Evolutionary conservation across 164 flowering plant species (phyloP), one percentile per base, ranked within the genome.

Genomic region (Paratinospora sagittata): DNA sequence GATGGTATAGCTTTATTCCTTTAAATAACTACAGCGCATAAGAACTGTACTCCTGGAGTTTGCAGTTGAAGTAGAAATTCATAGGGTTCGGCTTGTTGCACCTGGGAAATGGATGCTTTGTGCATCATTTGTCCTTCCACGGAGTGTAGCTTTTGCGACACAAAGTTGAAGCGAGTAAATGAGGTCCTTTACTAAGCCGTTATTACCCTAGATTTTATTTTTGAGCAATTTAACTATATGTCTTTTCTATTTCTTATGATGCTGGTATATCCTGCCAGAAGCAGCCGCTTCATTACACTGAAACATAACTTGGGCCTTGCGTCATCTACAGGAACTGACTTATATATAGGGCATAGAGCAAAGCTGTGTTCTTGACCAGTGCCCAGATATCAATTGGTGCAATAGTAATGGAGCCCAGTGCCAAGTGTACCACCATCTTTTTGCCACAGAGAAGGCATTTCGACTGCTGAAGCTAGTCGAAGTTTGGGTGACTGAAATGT

Each of bases 71-170:
- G 89, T 89, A 21, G 85, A 88, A 69, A 87, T 95, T 88, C 94
- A 81, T 36, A 83, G 84, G 71, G 98, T 95, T 65, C 89, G 96
- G 49, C 88, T 79, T 55, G 99, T 90, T 62, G 96, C 99, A 27
- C 97, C 98, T 1, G 91, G 93, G 67, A 95, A 95, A 80, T 92
- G 96, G 94, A 95, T 92, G 99, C 63, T 95, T 69, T 90, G 96
- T 82, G 97, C 97, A 61, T 91, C 96, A 75, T 94, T 94, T 74
- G 66, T 77, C 52, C 89, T 94, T 24, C 97, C 97, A 1, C 75
- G 74, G 74, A 84, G 80, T 66, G 93, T 92, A 63, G 96, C 93
- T 19, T 87, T 74, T 74, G 82, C 85, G 61, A 82, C 69, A 60
- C 23, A 14, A 57, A 27, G 37, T 45, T 74, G 47, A 8, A 52